Evolutionary conservation across 1,284 basidiomycete species (phyloP).

Genomic region (Mycosarcoma mackinlayi): DNA sequence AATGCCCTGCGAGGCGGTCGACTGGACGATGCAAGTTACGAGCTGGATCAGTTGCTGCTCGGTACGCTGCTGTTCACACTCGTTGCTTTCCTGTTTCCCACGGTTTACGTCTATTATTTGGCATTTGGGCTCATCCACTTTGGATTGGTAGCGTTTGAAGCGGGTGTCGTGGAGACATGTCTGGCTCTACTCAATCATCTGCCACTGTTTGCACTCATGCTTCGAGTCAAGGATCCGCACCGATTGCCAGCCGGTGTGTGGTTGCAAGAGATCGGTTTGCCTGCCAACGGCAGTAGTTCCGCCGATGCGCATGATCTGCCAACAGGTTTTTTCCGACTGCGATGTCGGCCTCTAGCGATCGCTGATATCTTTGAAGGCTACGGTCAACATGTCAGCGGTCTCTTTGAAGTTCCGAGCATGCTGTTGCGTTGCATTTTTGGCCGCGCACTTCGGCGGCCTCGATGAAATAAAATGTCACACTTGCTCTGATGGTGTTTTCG

Average conservation of each 20-base stretch:
- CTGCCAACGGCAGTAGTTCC: no score
- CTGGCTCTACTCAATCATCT: slow-evolving; percentile 83
- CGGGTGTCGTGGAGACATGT: slow-evolving; percentile 30
- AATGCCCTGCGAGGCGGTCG: slow-evolving; percentile 77
- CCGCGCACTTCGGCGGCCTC: slow-evolving; percentile 18
- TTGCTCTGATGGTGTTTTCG: no score
- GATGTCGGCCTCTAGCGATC: slow-evolving; percentile 29
- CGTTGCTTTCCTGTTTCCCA: slow-evolving; percentile 88
- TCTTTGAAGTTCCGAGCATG: slow-evolving; percentile 40
- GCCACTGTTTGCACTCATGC: slow-evolving; percentile 86
- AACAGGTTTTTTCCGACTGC: slow-evolving; percentile 18
- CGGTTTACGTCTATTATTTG: slow-evolving; percentile 84
- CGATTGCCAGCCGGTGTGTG: slow-evolving; percentile 74
- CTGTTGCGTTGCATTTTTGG: slow-evolving; percentile 33
- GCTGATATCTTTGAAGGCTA: slow-evolving; percentile 53
- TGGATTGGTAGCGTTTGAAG: slow-evolving; percentile 25
- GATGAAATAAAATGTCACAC: not conserved
- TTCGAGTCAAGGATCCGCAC: slow-evolving; percentile 85
- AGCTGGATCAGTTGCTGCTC: slow-evolving; percentile 90
- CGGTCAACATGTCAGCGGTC: slow-evolving; percentile 35
- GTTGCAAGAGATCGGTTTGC: slow-evolving; percentile 14
- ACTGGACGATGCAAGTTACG: slow-evolving; percentile 88
- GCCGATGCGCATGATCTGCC: slow-evolving; percentile 4
- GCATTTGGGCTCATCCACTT: slow-evolving; percentile 79
- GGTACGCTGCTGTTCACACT: slow-evolving; percentile 95